Evolutionary conservation across 306 rosid species (phyloP).

Genomic region (Styphnolobium japonicum): DNA sequence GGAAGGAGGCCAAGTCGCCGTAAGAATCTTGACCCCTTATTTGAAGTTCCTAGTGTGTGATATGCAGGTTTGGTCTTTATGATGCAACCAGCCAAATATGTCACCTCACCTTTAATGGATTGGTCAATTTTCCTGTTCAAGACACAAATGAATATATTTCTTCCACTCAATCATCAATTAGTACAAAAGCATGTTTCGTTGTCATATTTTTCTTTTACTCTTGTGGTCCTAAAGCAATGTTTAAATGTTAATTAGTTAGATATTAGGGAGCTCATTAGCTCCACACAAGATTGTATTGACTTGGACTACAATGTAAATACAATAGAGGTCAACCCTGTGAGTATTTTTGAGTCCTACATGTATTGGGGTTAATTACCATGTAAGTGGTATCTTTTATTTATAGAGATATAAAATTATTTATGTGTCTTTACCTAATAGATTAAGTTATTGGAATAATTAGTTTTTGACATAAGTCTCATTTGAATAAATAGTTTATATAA

Average conservation of each 20-base stretch:
- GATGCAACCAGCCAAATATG: slow-evolving; percentile 28
- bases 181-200: not conserved
- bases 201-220: not conserved
- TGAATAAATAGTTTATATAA: too few species aligned
- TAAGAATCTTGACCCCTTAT: slow-evolving; percentile 30
- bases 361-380: not conserved
- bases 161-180: slow-evolving; percentile 15
- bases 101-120: slow-evolving; percentile 30
- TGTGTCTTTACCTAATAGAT: too few species aligned
- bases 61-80: slow-evolving; percentile 23
- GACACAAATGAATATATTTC: not conserved
- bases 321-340: not conserved
- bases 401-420: too few species aligned
- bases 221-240: not conserved
- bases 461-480: too few species aligned
- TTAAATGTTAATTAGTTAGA: not conserved
- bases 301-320: not conserved
- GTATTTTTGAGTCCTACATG: not conserved
- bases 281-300: not conserved
- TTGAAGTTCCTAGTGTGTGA: slow-evolving; percentile 21
- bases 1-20: slow-evolving; percentile 17
- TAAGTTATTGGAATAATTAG: too few species aligned
- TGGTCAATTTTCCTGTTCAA: slow-evolving; percentile 26
- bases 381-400: not conserved
- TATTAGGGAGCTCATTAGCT: not conserved